A percentile compares a stretch with the other conserved stretches of the same genome.
phyloP scores from a whole-genome alignment of 306 rosid species.

The Cajanus cajan region DNA sequence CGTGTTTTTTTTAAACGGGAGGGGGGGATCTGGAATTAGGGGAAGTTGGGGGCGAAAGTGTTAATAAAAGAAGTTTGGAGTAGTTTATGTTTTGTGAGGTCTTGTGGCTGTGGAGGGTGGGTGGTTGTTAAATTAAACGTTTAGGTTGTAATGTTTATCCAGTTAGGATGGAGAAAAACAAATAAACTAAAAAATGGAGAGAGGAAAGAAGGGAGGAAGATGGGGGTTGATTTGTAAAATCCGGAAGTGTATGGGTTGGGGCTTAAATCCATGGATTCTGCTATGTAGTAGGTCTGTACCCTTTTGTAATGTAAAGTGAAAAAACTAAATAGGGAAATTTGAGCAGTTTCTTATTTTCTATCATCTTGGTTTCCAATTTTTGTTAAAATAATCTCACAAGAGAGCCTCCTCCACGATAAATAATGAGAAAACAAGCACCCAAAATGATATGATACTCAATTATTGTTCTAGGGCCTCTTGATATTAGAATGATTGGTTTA shows the following conservation, averaged over 20 bases:
- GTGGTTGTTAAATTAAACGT: slow-evolving; percentile 30
- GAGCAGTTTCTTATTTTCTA: slow-evolving; percentile 11
- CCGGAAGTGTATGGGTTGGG: slow-evolving; percentile 20
- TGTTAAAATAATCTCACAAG: background rate
- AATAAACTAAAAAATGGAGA: background rate
- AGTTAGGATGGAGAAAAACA: background rate
- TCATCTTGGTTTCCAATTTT: background rate
- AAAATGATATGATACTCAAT: background rate
- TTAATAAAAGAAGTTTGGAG: slow-evolving; percentile 18
- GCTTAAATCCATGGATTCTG: slow-evolving; percentile 18
- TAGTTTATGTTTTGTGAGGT: background rate
- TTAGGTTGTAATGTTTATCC: slow-evolving; percentile 42
- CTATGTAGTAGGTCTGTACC: slow-evolving; percentile 35
- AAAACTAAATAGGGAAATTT: slow-evolving; percentile 32
- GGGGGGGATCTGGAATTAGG: slow-evolving; percentile 44
- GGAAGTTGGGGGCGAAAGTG: slow-evolving; percentile 36
- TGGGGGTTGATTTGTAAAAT: slow-evolving; percentile 38
- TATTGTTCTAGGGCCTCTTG: background rate
- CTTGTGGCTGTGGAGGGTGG: background rate
- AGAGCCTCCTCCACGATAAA: too few relatives aligned
- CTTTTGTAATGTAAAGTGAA: slow-evolving; percentile 45
- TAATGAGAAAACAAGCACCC: too few relatives aligned
- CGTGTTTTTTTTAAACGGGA: slow-evolving; percentile 88
- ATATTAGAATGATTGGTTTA: background rate
- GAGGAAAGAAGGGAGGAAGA: background rate